These are phyloP conservation scores for Inga laurina DNA, from an alignment of 306 rosid genomes.

Conservation along the genomic window DNA sequence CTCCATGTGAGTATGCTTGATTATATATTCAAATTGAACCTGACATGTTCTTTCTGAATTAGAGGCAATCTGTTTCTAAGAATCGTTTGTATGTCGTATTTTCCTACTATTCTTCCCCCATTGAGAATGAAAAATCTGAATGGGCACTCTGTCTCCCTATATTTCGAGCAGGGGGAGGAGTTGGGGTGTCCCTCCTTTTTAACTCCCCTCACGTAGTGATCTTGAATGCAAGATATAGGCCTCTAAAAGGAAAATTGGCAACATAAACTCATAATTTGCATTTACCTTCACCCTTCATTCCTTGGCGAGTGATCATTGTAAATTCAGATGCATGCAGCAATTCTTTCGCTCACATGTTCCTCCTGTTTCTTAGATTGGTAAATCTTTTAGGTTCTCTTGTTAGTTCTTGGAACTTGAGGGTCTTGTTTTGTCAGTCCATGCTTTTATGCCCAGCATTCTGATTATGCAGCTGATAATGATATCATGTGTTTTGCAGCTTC, in stretches of 20 bases:
- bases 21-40: conserved; percentile 17
- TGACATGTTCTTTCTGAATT: conserved; percentile 6
- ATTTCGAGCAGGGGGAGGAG: not conserved
- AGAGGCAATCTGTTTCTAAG: not conserved
- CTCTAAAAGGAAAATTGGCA: not conserved
- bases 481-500: conserved; percentile 54
- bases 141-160: not conserved
- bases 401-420: not conserved
- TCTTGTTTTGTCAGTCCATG: not conserved
- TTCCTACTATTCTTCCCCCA: not conserved
- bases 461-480: conserved; percentile 22
- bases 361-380: not conserved
- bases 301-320: not conserved
- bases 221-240: not conserved
- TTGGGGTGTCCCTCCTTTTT: not conserved
- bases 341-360: conserved; percentile 5
- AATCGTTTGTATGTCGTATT: not conserved
- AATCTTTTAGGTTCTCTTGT: not conserved
- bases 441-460: not conserved
- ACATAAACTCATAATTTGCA: not conserved
- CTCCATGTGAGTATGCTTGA: conserved; percentile 62
- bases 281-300: not conserved
- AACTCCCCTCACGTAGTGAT: not conserved
- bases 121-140: not conserved
- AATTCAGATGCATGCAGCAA: not conserved